Evolutionary conservation across 805 yeast species (phyloP).

Genomic region (Yueomyces sp.): DNA sequence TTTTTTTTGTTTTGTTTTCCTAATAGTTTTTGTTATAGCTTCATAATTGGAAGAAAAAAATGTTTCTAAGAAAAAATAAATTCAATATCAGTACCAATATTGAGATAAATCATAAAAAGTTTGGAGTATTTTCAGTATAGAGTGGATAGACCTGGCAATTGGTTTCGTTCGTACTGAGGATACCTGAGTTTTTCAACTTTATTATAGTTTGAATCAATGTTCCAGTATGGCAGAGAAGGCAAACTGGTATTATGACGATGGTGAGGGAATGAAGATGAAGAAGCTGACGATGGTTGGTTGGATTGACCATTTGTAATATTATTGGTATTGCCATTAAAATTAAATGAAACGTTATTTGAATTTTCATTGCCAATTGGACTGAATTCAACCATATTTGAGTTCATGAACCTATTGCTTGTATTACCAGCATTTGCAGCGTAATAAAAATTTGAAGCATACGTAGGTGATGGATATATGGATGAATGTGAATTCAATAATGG

Average conservation of each 20-base stretch:
- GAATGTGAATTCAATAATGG: conserved; percentile 1
- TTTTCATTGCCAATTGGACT: conserved; percentile 1
- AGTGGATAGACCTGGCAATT: no score
- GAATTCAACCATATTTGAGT: neutral
- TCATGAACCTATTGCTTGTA: neutral
- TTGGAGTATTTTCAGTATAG: no score
- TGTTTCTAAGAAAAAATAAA: no score
- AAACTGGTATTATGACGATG: neutral
- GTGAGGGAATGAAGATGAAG: neutral
- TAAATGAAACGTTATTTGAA: neutral
- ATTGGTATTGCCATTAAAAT: neutral
- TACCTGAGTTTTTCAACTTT: neutral
- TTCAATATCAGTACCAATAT: no score
- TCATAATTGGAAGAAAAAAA: no score
- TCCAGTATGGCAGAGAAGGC: neutral
- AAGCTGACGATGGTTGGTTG: neutral
- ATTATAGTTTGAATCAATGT: neutral
- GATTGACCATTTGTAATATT: neutral
- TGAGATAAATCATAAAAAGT: no score
- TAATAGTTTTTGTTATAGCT: no score
- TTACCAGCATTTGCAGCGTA: neutral
- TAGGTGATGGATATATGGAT: conserved; percentile 5
- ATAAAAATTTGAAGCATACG: neutral
- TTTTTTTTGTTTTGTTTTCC: no score
- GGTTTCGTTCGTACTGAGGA: neutral